Evolutionary conservation across 495 filamentous ascomycete species (phyloP).

Genomic region (Xylaria scruposa): DNA sequence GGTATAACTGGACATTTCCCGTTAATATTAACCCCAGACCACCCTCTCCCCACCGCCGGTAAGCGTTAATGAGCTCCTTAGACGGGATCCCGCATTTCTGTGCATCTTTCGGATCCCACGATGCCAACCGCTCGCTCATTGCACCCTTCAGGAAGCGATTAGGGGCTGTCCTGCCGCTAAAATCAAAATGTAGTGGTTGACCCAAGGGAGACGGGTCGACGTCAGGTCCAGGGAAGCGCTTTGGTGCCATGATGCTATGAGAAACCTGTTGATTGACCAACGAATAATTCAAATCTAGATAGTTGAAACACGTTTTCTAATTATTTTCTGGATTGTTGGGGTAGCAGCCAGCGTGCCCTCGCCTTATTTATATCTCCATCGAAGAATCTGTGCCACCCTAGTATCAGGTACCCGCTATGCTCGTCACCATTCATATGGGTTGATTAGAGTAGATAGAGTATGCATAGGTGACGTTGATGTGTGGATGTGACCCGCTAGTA

Average conservation of each 20-base stretch:
- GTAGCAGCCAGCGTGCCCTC: neutral
- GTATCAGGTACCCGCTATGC: neutral
- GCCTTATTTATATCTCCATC: neutral
- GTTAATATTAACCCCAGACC: slow-evolving; percentile 64
- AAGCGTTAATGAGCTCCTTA: slow-evolving; percentile 64
- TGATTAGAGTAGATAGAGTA: neutral
- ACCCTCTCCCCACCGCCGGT: slow-evolving; percentile 67
- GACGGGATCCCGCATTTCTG: slow-evolving; percentile 62
- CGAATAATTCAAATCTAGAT: neutral
- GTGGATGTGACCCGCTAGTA: neutral
- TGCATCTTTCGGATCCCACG: slow-evolving; percentile 51
- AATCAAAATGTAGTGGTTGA: slow-evolving; percentile 63
- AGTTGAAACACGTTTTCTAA: neutral
- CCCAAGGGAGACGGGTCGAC: slow-evolving; percentile 57
- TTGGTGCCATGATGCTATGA: slow-evolving; percentile 20
- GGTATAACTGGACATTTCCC: slow-evolving; percentile 68
- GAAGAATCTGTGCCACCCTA: neutral
- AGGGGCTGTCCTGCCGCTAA: slow-evolving; percentile 58
- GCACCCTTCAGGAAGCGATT: slow-evolving; percentile 70
- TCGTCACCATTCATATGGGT: neutral
- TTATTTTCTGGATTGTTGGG: neutral
- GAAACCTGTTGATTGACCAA: neutral
- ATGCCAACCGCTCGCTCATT: slow-evolving; percentile 65
- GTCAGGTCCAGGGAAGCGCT: slow-evolving; percentile 12
- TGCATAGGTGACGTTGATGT: neutral